Evolutionary conservation across 371 early-diverging fungal genomes (phyloP).

Genomic region (Fennellomyces sp.): DNA sequence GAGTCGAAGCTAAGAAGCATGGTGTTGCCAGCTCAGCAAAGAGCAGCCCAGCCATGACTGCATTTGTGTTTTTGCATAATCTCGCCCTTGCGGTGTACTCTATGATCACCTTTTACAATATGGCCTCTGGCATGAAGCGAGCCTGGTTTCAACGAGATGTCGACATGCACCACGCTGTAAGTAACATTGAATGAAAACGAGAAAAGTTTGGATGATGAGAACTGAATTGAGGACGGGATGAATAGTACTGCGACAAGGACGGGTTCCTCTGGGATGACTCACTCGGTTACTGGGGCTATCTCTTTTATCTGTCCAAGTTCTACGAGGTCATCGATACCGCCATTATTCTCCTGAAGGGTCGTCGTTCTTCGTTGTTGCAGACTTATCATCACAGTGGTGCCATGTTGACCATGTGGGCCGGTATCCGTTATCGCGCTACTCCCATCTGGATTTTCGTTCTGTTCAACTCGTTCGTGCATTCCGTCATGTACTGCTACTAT

Average conservation of each 20-base stretch:
- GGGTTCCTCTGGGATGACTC: slow-evolving; percentile 67
- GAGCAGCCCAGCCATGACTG: slow-evolving; percentile 60
- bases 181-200: slow-evolving; percentile 17
- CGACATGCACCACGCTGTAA: slow-evolving; percentile 50
- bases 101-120: slow-evolving; percentile 66
- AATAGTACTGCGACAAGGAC: slow-evolving; percentile 71
- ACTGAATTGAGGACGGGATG: neutral
- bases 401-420: slow-evolving; percentile 71
- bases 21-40: slow-evolving; percentile 33
- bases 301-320: slow-evolving; percentile 87
- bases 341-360: slow-evolving; percentile 83
- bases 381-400: slow-evolving; percentile 92
- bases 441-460: slow-evolving; percentile 88
- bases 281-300: slow-evolving; percentile 77
- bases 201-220: neutral
- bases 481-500: slow-evolving; percentile 92
- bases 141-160: slow-evolving; percentile 42
- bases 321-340: slow-evolving; percentile 88
- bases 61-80: slow-evolving; percentile 73
- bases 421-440: slow-evolving; percentile 73
- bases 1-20: slow-evolving; percentile 54
- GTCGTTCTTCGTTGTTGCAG: slow-evolving; percentile 79
- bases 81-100: slow-evolving; percentile 71
- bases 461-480: slow-evolving; percentile 89
- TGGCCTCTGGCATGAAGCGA: slow-evolving; percentile 59